Evolutionary conservation across 257 asterid genomes (phyloP).

Genomic region (Petunia secreta): DNA sequence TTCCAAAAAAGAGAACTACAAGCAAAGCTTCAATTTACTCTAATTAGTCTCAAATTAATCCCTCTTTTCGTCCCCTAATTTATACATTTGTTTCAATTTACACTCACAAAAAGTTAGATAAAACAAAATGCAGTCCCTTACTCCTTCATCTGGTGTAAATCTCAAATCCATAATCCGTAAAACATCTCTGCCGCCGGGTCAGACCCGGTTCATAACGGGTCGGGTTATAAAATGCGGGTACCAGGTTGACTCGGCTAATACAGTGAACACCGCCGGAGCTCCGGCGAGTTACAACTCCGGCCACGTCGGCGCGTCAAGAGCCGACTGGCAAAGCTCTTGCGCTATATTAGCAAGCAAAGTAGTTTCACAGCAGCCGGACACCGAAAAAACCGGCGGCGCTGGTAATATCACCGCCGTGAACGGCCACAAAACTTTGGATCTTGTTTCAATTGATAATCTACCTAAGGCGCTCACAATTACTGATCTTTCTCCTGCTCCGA

Average conservation of each 20-base stretch:
- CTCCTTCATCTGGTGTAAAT: constrained; percentile 39
- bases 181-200: constrained; percentile 33
- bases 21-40: constrained; percentile 41
- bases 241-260: constrained; percentile 48
- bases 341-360: constrained; percentile 88
- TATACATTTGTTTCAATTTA: background rate
- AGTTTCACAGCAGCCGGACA: constrained; percentile 74
- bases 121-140: constrained; percentile 33
- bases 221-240: constrained; percentile 40
- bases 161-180: constrained; percentile 44
- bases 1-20: constrained; percentile 44
- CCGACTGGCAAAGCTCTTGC: constrained; percentile 97
- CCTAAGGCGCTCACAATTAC: constrained; percentile 66
- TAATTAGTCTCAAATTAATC: background rate
- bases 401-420: constrained; percentile 65
- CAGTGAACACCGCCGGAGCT: background rate
- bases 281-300: constrained; percentile 36
- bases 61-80: background rate
- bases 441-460: constrained; percentile 53
- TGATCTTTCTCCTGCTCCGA: constrained; percentile 89
- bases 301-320: constrained; percentile 53
- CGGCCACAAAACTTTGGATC: constrained; percentile 67
- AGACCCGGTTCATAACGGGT: constrained; percentile 30
- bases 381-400: constrained; percentile 54
- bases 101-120: background rate